Evolutionary conservation across 352 stramenopile species (phyloP).

Genomic region (Blastocystis sp.): DNA sequence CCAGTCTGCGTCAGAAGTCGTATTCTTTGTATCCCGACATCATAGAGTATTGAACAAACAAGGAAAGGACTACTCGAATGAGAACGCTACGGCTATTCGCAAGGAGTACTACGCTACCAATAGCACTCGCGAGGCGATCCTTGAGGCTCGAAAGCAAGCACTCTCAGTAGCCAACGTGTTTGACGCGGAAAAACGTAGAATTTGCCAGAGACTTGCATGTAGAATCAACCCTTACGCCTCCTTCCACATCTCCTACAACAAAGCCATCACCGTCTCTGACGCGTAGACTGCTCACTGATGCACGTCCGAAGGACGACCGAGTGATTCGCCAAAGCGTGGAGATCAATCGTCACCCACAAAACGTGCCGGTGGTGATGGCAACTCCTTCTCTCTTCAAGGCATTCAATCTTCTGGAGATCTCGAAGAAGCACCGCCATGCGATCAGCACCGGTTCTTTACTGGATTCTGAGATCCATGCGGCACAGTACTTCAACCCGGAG

Average conservation of each 20-base stretch:
- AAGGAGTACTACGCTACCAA: conserved; percentile 1
- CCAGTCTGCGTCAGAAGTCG: conserved; percentile 21
- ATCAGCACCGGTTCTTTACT: conserved; percentile 10
- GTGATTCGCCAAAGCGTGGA: not conserved
- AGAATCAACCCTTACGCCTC: not conserved
- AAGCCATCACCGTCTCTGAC: not conserved
- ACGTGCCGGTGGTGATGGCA: conserved; percentile 13
- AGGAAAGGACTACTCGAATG: conserved; percentile 32
- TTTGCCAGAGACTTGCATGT: not conserved
- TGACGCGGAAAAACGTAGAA: not conserved
- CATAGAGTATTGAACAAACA: conserved; percentile 46
- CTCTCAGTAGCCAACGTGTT: not conserved
- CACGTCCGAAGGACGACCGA: not conserved
- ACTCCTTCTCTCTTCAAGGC: conserved; percentile 42
- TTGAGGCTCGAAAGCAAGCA: not conserved
- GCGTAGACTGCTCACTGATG: not conserved
- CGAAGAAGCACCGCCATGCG: conserved; percentile 4
- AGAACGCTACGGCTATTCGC: conserved; percentile 23
- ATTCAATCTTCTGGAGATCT: conserved; percentile 38
- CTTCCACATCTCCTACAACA: not conserved
- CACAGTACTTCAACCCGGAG: conserved; percentile 55
- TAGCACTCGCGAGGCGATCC: conserved; percentile 41
- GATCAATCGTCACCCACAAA: not conserved
- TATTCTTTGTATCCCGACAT: no score
- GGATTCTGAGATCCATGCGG: not conserved